Evolutionary conservation across 2,329 filamentous ascomycete species (phyloP), one percentile per base, ranked within the genome.

Genomic region (Eutypa lata): DNA sequence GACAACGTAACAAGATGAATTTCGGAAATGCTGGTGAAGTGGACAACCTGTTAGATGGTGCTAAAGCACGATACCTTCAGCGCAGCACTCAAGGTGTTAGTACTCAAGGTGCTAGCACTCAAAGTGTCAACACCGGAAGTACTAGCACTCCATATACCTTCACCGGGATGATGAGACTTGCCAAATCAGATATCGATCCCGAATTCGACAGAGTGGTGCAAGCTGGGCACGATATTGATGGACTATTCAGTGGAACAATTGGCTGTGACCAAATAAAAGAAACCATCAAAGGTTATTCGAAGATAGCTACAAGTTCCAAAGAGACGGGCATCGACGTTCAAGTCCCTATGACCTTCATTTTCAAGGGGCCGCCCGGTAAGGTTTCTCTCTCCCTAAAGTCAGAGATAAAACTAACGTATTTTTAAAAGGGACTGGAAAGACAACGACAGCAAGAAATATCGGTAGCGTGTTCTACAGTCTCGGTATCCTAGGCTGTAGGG

Each of bases 1-100:
- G 85, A 3, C 78, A 80, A 1, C 79, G 86, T 1, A 87, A 87
- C 57, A 75, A 81, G 0, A 79, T 80, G 0, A 80, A 88, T 56
- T 90, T 89, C 64, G 83, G 89, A 1, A 92, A 93, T 60, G 88
- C 83, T 0, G 83, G 87, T 0, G 88, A 90, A 56, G 81, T 94
- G 18, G 87, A 93, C 46, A 88, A 80, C n/a, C 64, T 90, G 0
- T 71, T 90, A 1, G 75, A 82, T 47, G 65, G 66, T 1, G 81
- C 86, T 1, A 88, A 88, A 56, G 63, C 68, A 4, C 59, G 35
- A 18, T 38, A 14, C 16, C 6, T 38, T 14, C 7, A 38, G 35
- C 35, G 35, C 31, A n/a, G n/a, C n/a, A n/a, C n/a, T n/a, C n/a
- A n/a, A n/a, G n/a, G n/a, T n/a, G n/a, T n/a, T n/a, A n/a, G n/a